phyloP scores from a whole-genome alignment of 208 protist genomes.

The Crithidia sp. region DNA sequence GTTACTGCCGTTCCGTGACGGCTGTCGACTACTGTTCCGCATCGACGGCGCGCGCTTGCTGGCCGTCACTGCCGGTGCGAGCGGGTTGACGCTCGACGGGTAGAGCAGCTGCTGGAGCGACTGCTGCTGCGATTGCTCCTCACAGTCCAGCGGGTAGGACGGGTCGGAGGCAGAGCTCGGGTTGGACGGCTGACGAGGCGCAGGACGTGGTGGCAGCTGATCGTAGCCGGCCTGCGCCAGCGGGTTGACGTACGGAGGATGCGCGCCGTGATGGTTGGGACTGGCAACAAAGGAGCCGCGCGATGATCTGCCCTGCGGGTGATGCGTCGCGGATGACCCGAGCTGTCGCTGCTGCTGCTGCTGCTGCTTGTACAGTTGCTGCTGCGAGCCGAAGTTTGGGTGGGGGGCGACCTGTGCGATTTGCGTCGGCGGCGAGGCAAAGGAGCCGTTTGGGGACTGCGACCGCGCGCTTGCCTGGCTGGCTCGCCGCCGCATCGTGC shows the following conservation, averaged over 20 bases:
- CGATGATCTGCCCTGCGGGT: no score
- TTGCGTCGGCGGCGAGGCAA: not conserved
- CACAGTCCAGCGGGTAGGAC: not conserved
- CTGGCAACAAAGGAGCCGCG: no score
- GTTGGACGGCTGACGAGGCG: not conserved
- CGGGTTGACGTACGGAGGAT: not conserved
- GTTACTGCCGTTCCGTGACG: no score
- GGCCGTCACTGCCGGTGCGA: no score
- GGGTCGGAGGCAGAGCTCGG: not conserved
- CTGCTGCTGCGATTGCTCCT: conserved; percentile 1
- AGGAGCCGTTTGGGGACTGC: not conserved
- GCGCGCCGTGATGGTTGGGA: no score
- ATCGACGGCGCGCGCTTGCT: no score
- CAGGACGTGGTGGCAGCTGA: not conserved
- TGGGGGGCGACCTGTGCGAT: not conserved
- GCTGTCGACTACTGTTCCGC: no score
- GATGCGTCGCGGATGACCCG: not conserved
- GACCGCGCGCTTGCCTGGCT: not conserved
- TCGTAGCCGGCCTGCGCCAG: not conserved
- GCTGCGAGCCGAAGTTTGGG: not conserved
- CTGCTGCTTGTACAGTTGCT: conserved; percentile 4
- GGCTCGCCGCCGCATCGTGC: not conserved
- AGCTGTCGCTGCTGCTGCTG: conserved; percentile 9
- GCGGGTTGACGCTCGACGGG: no score
- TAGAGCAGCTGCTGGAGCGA: no score